Evolutionary conservation across 306 rosid genomes (phyloP), one percentile per base, ranked within the genome.

Genomic region (Cotoneaster glaucophyllus): DNA sequence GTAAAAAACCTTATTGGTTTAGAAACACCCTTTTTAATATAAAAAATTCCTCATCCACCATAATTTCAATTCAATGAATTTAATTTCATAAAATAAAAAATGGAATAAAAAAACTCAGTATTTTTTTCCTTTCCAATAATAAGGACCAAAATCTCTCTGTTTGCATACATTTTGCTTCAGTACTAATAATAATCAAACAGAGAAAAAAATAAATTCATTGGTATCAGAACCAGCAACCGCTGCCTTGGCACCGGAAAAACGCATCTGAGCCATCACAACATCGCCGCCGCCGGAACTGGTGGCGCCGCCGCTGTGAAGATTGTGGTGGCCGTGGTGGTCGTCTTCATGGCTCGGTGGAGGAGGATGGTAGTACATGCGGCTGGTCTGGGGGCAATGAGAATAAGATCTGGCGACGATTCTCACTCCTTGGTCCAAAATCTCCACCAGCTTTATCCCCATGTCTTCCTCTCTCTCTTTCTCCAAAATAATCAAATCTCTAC

Each of bases 341-440:
- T 81, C 77, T 25, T 75, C 83, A 61, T 80, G 69, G 58, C 39
- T 15, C 0, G 73, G 78, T n/a, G 66, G 59, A 37, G 90, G 93
- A 41, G 96, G 96, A 43, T 88, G 96, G 78, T 90, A 90, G 80
- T 79, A 90, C 86, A 81, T 88, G 31, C 96, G 85, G 13, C 88
- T 87, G 2, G 96, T 90, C 9, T 88, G 90, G 3, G 95, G 93
- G 64, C 88, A 90, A 62, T 90, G 87, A 19, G 96, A 86, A 73
- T 90, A 83, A 37, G 77, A 86, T 54, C 96, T 85, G 3, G 81
- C 78, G 8, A 48, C 89, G 10, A 88, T 82, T 76, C 89, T 90
- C 22, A 75, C 86, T 12, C 90, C 88, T 18, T 63, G 84, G 31
- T 90, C 96, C 56, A 90, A 67, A 69, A 90, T 71, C 87, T 88